These are phyloP conservation scores for Neurospora tetraspora DNA, from an alignment of 495 filamentous ascomycete species.

Conservation along the genomic window DNA sequence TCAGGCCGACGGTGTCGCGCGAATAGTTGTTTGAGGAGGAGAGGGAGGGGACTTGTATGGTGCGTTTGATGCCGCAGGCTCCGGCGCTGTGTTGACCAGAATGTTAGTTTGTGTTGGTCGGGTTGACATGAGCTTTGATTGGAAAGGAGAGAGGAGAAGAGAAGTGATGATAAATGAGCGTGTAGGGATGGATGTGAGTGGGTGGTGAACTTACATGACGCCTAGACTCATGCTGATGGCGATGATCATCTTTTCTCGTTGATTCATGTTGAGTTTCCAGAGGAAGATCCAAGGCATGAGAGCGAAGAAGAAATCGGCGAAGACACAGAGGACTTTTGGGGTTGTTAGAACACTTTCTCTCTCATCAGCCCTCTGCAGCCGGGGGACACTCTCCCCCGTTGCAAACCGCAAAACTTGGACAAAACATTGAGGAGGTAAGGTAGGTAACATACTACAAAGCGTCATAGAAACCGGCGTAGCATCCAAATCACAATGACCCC, in stretches of 20 bases:
- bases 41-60: constrained; percentile 13
- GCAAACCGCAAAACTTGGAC: background rate
- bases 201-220: constrained; percentile 27
- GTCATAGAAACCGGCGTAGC: constrained; percentile 7
- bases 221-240: constrained; percentile 40
- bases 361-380: background rate
- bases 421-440: background rate
- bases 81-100: constrained; percentile 10
- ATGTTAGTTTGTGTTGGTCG: background rate
- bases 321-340: background rate
- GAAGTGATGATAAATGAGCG: background rate
- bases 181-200: background rate
- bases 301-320: constrained; percentile 37
- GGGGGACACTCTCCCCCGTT: background rate
- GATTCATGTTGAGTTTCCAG: constrained; percentile 39
- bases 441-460: constrained; percentile 7
- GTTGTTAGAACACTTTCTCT: background rate
- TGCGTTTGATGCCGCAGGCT: constrained; percentile 15
- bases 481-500: constrained; percentile 6
- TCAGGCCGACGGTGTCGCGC: constrained; percentile 8
- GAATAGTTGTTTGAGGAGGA: constrained; percentile 10
- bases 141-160: background rate
- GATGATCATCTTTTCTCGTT: constrained; percentile 36
- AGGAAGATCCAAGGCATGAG: constrained; percentile 38
- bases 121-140: background rate